Evolutionary conservation across 75 land plant genomes (phyloP), one percentile per base, ranked within the genome.

Genomic region (Pinus albicaulis): DNA sequence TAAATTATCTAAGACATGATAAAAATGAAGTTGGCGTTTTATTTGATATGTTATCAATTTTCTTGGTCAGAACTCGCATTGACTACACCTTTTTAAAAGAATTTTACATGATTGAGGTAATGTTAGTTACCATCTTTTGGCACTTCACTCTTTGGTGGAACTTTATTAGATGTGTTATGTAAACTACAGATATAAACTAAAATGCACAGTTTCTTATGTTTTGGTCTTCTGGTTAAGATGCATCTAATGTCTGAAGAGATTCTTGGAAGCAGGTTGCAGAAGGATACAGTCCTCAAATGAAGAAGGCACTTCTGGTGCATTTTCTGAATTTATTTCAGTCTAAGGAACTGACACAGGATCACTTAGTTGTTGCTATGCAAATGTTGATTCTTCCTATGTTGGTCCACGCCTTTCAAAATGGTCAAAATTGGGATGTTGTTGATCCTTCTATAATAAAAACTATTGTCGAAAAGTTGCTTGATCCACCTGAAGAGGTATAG

Each of bases 381-480:
- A 93, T 98, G 92, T 92, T 98, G 31, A 93, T 98, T 80, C 95
- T 98, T 77, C 99, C 99, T 10, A 95, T 98, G 99, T 82, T 98
- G 58, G 88, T 90, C 26, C 98, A 98, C 82, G 81, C 98, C 44
- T 98, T 98, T 73, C 93, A 95, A 76, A 93, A 93, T 81, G 85
- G 83, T n/a, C 94, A 95, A 75, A 95, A 86, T 84, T 91, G 96
- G 91, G 99, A 98, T 70, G 98, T 98, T 72, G 89, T 98, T 77
- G 99, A 98, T 73, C 72, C 83, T 19, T 41, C 76, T 75, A 95
- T 91, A 11, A 91, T 98, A 60, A 95, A 98, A 66, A 93, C 90
- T 44, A 91, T 98, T 77, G 95, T 98, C 77, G 99, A 98, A 69
- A 98, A 98, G 79, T 91, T 98, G 56, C 92, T 98, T 55, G 98